Conservation (phyloP, 306 rosid species). For the Morella rubra region DNA sequence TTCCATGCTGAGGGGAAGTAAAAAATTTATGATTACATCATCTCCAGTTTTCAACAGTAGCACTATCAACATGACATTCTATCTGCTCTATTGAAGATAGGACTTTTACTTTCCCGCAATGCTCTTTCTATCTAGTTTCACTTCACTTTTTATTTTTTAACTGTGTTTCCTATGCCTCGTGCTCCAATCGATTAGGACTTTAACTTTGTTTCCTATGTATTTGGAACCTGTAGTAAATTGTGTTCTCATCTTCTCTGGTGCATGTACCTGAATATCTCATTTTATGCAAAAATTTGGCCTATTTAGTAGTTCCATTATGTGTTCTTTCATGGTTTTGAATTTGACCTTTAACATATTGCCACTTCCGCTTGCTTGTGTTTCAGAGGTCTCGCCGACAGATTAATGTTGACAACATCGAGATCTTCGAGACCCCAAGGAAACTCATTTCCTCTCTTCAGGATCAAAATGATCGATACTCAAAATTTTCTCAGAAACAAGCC, state of each 20-base stretch:
- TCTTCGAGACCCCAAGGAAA: constrained; percentile 70
- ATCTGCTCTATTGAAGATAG: not conserved
- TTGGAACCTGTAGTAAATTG: not conserved
- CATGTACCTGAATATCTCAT: constrained; percentile 13
- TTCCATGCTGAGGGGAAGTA: no score
- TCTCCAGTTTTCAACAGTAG: no score
- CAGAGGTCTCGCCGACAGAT: constrained; percentile 56
- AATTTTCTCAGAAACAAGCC: constrained; percentile 38
- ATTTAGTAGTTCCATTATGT: constrained; percentile 9
- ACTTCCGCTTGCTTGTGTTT: constrained; percentile 17
- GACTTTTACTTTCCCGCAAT: not conserved
- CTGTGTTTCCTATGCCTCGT: not conserved
- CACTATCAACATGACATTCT: not conserved
- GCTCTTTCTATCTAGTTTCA: no score
- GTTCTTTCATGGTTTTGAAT: constrained; percentile 11
- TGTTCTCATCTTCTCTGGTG: constrained; percentile 12
- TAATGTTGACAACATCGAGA: constrained; percentile 42
- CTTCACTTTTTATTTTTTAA: not conserved
- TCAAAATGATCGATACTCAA: constrained; percentile 38
- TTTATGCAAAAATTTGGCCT: constrained; percentile 2
- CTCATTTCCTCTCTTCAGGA: constrained; percentile 81
- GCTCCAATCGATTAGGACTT: not conserved
- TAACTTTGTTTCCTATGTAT: no score
- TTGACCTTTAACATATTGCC: constrained; percentile 13
- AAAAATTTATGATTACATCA: no score